Conservation (phyloP, 306 rosid genomes). For the Rubus idaeus region DNA sequence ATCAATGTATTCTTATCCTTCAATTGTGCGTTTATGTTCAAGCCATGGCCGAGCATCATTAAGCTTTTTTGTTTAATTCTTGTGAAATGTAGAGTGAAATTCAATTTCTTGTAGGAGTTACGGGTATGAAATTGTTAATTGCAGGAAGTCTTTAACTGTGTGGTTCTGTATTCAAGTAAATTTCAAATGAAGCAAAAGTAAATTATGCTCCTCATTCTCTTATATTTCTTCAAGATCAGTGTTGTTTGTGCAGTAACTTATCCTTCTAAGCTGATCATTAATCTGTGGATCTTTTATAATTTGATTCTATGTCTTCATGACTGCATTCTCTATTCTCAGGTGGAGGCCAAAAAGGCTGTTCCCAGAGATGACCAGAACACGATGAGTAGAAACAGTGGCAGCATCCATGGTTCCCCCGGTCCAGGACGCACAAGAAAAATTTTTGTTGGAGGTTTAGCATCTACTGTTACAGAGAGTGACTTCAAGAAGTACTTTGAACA, state of each 20-base stretch:
- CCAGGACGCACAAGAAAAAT: constrained; percentile 92
- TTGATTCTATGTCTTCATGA: constrained; percentile 14
- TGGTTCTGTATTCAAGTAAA: constrained; percentile 19
- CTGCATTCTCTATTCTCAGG: constrained; percentile 49
- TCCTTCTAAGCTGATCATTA: constrained; percentile 15
- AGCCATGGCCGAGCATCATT: constrained; percentile 20
- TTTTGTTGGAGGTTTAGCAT: constrained; percentile 98
- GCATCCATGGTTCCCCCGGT: constrained; percentile 89
- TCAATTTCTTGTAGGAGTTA: constrained; percentile 11
- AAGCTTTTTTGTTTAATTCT: constrained; percentile 27
- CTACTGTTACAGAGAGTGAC: constrained; percentile 94
- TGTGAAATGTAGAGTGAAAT: background rate
- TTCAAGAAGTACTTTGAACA: constrained; percentile 92
- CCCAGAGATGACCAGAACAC: constrained; percentile 95
- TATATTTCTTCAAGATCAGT: background rate
- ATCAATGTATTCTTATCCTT: constrained; percentile 8
- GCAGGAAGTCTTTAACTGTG: constrained; percentile 20
- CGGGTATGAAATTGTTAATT: constrained; percentile 24
- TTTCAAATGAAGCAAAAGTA: constrained; percentile 25
- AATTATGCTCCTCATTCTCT: constrained; percentile 9
- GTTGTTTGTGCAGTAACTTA: constrained; percentile 13
- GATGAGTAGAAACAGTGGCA: constrained; percentile 69
- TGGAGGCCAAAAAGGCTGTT: constrained; percentile 98
- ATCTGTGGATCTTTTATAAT: constrained; percentile 2
- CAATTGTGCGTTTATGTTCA: constrained; percentile 16